These are phyloP conservation scores for Naematelia encephala DNA, from an alignment of 768 basidiomycete species.

Conservation along the genomic window DNA sequence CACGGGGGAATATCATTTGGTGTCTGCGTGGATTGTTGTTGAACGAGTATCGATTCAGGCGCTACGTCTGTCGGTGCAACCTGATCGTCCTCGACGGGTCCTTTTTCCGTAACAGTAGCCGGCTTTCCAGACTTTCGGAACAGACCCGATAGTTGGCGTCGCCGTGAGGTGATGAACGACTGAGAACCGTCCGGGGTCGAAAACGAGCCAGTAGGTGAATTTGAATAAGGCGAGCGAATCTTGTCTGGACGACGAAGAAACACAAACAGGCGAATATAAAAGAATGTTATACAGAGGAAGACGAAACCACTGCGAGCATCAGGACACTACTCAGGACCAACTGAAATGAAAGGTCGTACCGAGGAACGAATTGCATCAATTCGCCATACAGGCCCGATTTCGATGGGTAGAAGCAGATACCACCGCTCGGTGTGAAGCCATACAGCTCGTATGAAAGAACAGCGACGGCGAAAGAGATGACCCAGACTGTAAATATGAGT, in stretches of 20 bases:
- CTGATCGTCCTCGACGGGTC: not conserved
- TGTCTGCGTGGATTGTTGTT: not conserved
- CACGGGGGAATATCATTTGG: constrained; percentile 45
- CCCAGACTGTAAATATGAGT: constrained; percentile 35
- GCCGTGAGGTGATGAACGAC: not conserved
- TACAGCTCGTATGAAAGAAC: constrained; percentile 40
- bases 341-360: constrained; percentile 17
- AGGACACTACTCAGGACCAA: not conserved
- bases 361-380: constrained; percentile 50
- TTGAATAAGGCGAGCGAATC: constrained; percentile 43
- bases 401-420: constrained; percentile 45
- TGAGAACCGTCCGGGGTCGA: not conserved
- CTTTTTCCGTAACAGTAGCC: not conserved
- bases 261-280: constrained; percentile 49
- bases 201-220: constrained; percentile 9
- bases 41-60: not conserved
- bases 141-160: not conserved
- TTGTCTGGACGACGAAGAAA: constrained; percentile 52
- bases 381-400: constrained; percentile 48
- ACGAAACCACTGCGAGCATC: constrained; percentile 36
- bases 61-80: not conserved
- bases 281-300: constrained; percentile 42
- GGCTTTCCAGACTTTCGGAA: not conserved
- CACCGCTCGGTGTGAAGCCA: constrained; percentile 44
- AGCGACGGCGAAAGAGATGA: constrained; percentile 25